Evolutionary conservation across 768 basidiomycete genomes (phyloP), one percentile per base, ranked within the genome.

Genomic region (Pleurotus citrinopileatus): DNA sequence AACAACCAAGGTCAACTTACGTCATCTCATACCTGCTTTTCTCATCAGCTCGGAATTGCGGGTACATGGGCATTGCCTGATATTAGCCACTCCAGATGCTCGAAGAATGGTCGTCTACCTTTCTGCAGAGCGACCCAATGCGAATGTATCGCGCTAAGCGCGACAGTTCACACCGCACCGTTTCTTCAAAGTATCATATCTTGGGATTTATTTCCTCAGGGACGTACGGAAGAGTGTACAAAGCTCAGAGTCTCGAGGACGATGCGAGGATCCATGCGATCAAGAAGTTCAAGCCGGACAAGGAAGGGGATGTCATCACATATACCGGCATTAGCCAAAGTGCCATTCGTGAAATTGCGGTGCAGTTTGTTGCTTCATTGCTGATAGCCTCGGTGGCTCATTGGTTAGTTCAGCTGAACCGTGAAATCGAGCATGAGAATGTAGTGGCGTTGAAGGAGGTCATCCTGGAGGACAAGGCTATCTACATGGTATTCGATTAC

Each of bases 231-330:
- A 79, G 95, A n/a, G 97, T 98, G 2, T 99, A 98, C 82, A 98
- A 98, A 68, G 97, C 95, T 0, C 82, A 86, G 64, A 89, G 87
- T 63, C 74, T 81, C 42, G 88, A 86, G 10, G 78, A 83, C 2
- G 84, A 87, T 37, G 82, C 77, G 2, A 76, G 73, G 58, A 79
- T 96, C 43, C 89, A 94, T 61, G 97, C 97, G 4, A 98, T 99
- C 74, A 99, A 99, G 78, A 99, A 98, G 70, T 98, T 98, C 77
- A 99, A 99, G 66, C 97, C 96, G 0, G 97, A 99, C 78, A 98
- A 98, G 70, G 97, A 99, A 73, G 96, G 96, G 19, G 97, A 98
- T 65, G 86, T 94, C 1, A 73, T 89, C 48, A 94, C 94, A 0
- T 99, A 98, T 67, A 98, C 96, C 8, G 97, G 96, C 2, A 94